These are phyloP conservation scores for Aspergillus aculeatinus DNA, from an alignment of 2,329 filamentous ascomycete genomes.

Conservation along the genomic window DNA sequence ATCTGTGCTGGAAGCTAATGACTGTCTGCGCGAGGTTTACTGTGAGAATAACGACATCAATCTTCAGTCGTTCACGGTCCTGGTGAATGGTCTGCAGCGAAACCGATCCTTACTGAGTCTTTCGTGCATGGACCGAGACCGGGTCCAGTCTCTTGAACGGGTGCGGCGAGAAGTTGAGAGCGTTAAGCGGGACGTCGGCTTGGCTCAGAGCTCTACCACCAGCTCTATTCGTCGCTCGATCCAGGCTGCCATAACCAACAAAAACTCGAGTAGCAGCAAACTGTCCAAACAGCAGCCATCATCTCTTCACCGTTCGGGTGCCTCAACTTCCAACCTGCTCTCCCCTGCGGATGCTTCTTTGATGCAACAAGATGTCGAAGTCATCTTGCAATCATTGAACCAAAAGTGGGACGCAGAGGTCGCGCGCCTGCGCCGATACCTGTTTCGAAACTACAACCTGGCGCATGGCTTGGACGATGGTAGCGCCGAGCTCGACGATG, in stretches of 20 bases:
- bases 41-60: conserved; percentile 73
- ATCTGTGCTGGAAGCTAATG: conserved; percentile 66
- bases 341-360: conserved; percentile 25
- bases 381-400: conserved; percentile 42
- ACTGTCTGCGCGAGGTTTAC: conserved; percentile 62
- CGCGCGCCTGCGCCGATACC: conserved; percentile 43
- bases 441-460: conserved; percentile 48
- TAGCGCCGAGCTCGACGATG: conserved; percentile 24
- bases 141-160: conserved; percentile 60
- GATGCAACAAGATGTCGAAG: conserved; percentile 41
- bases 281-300: conserved; percentile 32
- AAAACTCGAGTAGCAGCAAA: conserved; percentile 32
- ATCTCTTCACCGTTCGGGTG: conserved; percentile 15
- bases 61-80: conserved; percentile 66
- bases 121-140: conserved; percentile 62
- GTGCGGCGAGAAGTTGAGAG: conserved; percentile 57
- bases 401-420: conserved; percentile 49
- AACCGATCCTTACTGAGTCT: conserved; percentile 64
- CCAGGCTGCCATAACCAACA: conserved; percentile 40
- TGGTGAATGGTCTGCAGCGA: conserved; percentile 66
- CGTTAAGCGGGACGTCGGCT: conserved; percentile 44
- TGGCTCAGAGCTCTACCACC: conserved; percentile 32
- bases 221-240: conserved; percentile 46
- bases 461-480: conserved; percentile 34
- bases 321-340: conserved; percentile 14